Evolutionary conservation across 192 early-diverging fungal species (phyloP), one percentile per base, ranked within the genome.

Genomic region (Linnemannia elongata): DNA sequence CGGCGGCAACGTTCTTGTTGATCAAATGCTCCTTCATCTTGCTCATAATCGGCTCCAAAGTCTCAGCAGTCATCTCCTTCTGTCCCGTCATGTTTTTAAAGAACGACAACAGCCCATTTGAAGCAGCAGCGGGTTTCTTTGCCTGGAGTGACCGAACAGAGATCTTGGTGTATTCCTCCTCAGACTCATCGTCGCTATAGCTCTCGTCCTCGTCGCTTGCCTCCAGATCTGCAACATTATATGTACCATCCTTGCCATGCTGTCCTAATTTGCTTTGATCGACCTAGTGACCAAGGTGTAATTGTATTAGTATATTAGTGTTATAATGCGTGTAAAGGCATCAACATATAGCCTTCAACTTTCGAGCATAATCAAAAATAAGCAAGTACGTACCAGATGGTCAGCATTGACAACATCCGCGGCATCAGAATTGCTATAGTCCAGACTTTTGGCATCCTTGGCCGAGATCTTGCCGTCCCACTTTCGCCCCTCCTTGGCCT

Each of bases 1-100:
- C 95, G 1, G 95, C 92, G 1, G 98, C 98, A 2, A 99, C 98
- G 83, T 99, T 99, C 89, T 98, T 97, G 84, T 93, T 93, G 63
- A 98, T 93, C 76, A 99, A 82, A 83, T 98, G 97, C 79, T 97
- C 96, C 79, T 95, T 95, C 96, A 99, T 97, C 80, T 94, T 96
- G 42, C 91, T 89, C 91, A 99, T 92, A 9, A 95, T 92, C n/a
- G 96, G 96, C 6, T 93, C 94, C 66, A 99, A 89, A 44, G 91
- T 90, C 36, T 94, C 93, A 18, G 90, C 90, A 22, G 93, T 94
- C 80, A 99, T 92, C 75, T 94, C 92, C 74, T 92, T 91, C 39
- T 94, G 93, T 24, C 94, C 91, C 9, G 95, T 94, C 82, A 96
- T 91, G 60, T 75, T 92, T 82, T 93, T 93, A 79, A 97, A 94